Evolutionary conservation across 306 rosid species (phyloP), one percentile per base, ranked within the genome.

Genomic region (Hylodesmum podocarpum): DNA sequence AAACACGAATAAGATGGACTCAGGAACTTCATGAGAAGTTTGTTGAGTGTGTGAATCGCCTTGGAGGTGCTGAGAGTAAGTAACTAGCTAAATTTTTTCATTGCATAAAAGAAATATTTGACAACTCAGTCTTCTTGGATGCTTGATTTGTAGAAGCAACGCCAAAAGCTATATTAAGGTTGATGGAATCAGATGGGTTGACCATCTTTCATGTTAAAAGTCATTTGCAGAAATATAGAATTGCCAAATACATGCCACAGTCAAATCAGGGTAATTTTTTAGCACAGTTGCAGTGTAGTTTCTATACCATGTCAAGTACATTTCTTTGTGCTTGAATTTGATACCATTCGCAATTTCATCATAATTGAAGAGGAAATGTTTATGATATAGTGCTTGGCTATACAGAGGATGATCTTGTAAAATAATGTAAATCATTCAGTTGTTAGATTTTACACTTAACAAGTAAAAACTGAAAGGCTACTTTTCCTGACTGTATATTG

Each of bases 1-100:
- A 93, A 81, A 73, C 92, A 50, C 77, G 98, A 27, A 93, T 93
- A 73, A 85, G 97, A 77, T 93, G 98, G 98, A 89, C 88, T 72
- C 97, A 89, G 79, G 98, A 89, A 73, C 98, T 93, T 82, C 98
- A 93, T 8, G 97, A 89, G 89, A 88, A 88, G 83, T 93, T 93
- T 81, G 92, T 93, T 19, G 93, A 80, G 77, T 89, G 96, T 74
- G 92, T 91, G 55, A 87, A 88, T 86, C 87, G 87, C 44, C 97
- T 93, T 24, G 98, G 97, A 47, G 98, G 98, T 2, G 86, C 98
- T 15, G 93, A 93, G 64, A 88, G 97, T 91, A 80, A 86, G 87
- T 83, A 36, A 73, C 62, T 50, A 40, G 31, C 31, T 49, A 4
- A 50, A 2, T 19, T 66, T 29, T 25, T 67, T 34, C 39, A n/a